phyloP scores from a whole-genome alignment of 1,284 basidiomycete species.

The Vanrija sp. region DNA sequence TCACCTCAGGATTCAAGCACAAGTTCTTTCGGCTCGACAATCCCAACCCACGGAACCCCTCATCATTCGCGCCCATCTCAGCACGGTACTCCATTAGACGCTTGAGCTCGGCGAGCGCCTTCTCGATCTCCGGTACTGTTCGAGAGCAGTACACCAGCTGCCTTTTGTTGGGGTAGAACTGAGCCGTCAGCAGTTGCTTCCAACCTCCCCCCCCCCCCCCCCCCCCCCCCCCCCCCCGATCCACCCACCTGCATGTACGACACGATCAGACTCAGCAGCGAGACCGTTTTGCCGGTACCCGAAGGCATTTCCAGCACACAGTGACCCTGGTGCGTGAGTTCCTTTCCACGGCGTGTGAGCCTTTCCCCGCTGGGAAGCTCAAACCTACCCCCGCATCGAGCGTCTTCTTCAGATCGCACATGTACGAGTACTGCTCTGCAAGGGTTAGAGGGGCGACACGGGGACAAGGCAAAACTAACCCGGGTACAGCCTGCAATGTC shows the following conservation, averaged over 20 bases:
- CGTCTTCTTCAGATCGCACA: slow-evolving; percentile 96
- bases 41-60: slow-evolving; percentile 81
- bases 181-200: slow-evolving; percentile 9
- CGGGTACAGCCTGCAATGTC: slow-evolving; percentile 29
- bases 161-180: slow-evolving; percentile 87
- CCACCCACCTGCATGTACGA: slow-evolving; percentile 95
- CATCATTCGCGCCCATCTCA: slow-evolving; percentile 69
- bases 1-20: slow-evolving; percentile 89
- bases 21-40: slow-evolving; percentile 94
- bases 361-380: slow-evolving; percentile 14
- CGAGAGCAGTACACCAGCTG: slow-evolving; percentile 99
- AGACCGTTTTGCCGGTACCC: slow-evolving; percentile 98
- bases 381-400: slow-evolving; percentile 71
- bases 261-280: slow-evolving; percentile 90
- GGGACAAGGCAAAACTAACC: slow-evolving; percentile 22
- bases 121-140: slow-evolving; percentile 99
- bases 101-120: slow-evolving; percentile 93
- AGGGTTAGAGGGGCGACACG: slow-evolving; percentile 5
- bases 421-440: slow-evolving; percentile 95
- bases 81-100: slow-evolving; percentile 90
- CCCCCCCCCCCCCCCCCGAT: too few species aligned
- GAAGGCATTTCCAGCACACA: slow-evolving; percentile 99
- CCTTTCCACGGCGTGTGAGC: neutral
- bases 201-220: too few species aligned
- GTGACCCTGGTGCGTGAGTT: slow-evolving; percentile 65